Evolutionary conservation across 2,329 filamentous ascomycete species (phyloP).

Genomic region (Westerdykella ornata): DNA sequence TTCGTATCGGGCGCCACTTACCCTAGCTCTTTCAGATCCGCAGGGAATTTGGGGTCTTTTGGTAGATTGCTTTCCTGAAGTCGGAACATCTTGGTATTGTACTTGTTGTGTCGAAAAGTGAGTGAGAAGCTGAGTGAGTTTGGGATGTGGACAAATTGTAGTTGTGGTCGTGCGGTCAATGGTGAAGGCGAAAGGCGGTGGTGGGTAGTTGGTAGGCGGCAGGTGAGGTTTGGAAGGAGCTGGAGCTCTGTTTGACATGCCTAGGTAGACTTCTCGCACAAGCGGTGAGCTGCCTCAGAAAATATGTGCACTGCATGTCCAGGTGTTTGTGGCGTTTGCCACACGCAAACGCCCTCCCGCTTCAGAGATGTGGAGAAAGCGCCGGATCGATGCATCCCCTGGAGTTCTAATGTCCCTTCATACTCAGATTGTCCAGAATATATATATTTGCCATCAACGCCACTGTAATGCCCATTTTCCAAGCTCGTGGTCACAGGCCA

Average conservation of each 20-base stretch:
- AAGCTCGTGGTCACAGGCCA: neutral
- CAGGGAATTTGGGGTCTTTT: conserved; percentile 56
- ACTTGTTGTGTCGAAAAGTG: too few species aligned
- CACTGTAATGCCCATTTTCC: conserved; percentile 21
- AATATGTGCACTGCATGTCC: neutral
- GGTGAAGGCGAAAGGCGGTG: neutral
- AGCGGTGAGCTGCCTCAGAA: too few species aligned
- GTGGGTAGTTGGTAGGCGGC: neutral
- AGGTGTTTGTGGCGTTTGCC: neutral
- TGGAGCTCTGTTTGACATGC: neutral
- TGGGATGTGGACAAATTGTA: neutral
- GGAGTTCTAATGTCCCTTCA: neutral
- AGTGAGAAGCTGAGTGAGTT: neutral
- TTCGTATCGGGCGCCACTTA: conserved; percentile 37
- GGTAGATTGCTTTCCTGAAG: conserved; percentile 63
- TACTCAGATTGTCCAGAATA: conserved; percentile 8
- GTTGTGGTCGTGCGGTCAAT: neutral
- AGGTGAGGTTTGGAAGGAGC: neutral
- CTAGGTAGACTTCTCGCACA: too few species aligned
- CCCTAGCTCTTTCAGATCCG: conserved; percentile 65
- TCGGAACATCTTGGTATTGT: conserved; percentile 81
- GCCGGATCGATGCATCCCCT: too few species aligned
- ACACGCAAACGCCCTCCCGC: neutral
- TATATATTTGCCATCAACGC: conserved; percentile 18
- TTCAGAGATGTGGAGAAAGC: neutral